Base-by-base conservation (phyloP, 108 stramenopile genomes). In the Discostella stelligeroides region DNA sequence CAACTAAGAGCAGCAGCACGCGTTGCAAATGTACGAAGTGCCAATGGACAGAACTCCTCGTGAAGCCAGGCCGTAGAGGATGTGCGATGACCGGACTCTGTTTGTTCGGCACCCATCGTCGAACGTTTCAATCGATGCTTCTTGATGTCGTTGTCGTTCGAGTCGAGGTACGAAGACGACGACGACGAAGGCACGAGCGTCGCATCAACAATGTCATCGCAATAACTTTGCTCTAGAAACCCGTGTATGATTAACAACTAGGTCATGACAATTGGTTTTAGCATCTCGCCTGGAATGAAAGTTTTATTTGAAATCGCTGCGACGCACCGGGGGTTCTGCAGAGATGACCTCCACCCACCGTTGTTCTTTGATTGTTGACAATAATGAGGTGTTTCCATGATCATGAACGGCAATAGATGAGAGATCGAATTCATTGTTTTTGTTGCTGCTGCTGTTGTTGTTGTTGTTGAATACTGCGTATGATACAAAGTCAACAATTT, bases 11-110 rank as follows among this genome's bases (percentile, higher is more conserved):
- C 51, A n/a, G 74, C 63, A 2, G 60, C 47, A 27, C 67, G 45
- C 49, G 60, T 66, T 14, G 79, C 70, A 29, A 83, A 65, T 49
- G 41, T 38, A 24, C 63, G 64, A 21, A 76, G 68, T n/a, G 82
- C 62, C 17, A 45, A 40, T 1, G 63, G 57, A 39, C 62, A 67
- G 7, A 57, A 55, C 29, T 68, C 59, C 46, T 76, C 69, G 23
- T 70, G 55, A 18, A 83, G 63, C 82, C 82, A 83, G 17, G 68
- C 66, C 7, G 82, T 80, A 5, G 64, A 66, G 10, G 79, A 80
- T 14, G 82, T 83, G 13, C 82, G 68, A 4, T 45, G 23, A 34
- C 56, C 23, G 11, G 75, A 71, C 45, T 46, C 45, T 10, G 53
- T 56, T 53, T 75, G 70, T 18, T 70, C 34, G 15, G 47, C 40